Evolutionary conservation across 2,329 filamentous ascomycete species (phyloP).

Genomic region (Onygenales sp.): DNA sequence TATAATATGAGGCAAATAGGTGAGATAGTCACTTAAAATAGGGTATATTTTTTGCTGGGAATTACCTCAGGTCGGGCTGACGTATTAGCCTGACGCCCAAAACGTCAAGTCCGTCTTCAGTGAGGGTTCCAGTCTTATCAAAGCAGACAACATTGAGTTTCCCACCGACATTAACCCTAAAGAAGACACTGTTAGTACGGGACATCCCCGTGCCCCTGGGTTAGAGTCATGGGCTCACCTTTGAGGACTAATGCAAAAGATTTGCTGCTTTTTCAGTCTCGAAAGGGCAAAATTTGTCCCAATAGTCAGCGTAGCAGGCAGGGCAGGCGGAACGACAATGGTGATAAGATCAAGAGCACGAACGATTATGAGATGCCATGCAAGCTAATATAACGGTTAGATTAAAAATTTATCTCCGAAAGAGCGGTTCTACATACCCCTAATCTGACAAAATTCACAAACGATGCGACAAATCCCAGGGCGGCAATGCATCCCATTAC

Average conservation of each 20-base stretch:
- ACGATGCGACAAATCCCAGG: slow-evolving; percentile 80
- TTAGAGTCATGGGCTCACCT: slow-evolving; percentile 25
- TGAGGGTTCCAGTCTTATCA: slow-evolving; percentile 81
- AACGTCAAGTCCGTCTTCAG: slow-evolving; percentile 79
- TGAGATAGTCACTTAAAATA: background rate
- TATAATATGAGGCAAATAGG: slow-evolving; percentile 10
- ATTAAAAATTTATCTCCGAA: background rate
- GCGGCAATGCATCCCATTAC: slow-evolving; percentile 86
- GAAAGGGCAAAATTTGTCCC: slow-evolving; percentile 90
- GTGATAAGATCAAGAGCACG: slow-evolving; percentile 92
- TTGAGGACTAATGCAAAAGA: slow-evolving; percentile 97
- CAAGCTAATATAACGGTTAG: slow-evolving; percentile 41
- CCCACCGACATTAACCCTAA: slow-evolving; percentile 82
- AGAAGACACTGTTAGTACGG: background rate
- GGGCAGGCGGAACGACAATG: slow-evolving; percentile 88
- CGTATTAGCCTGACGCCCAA: slow-evolving; percentile 76
- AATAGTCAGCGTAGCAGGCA: slow-evolving; percentile 91
- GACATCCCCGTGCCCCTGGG: too few relatives aligned
- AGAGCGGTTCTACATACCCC: slow-evolving; percentile 34
- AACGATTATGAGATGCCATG: slow-evolving; percentile 85
- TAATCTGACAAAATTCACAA: slow-evolving; percentile 85
- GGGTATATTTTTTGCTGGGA: background rate
- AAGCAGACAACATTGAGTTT: slow-evolving; percentile 80
- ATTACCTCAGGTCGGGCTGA: slow-evolving; percentile 41
- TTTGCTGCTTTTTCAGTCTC: slow-evolving; percentile 76